Conservation (phyloP, 108 stramenopile genomes). For the Cyclotella atomus region DNA sequence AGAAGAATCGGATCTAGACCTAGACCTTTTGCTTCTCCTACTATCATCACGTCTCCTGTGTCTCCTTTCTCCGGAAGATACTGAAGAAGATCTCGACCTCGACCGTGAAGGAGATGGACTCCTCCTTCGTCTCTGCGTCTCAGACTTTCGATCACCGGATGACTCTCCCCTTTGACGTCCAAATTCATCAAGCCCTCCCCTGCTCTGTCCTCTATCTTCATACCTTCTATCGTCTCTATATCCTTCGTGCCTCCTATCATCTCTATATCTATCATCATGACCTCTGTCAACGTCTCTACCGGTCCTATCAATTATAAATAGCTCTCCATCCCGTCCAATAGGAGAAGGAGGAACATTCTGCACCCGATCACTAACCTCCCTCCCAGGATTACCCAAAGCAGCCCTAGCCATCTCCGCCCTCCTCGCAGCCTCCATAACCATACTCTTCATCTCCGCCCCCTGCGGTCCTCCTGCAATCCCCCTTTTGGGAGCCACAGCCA, state of each 20-base stretch:
- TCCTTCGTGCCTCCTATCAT: no score
- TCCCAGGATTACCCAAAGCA: constrained; percentile 22
- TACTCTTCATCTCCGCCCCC: constrained; percentile 50
- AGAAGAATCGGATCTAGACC: constrained; percentile 4
- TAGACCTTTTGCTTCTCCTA: constrained; percentile 11
- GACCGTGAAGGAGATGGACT: background rate
- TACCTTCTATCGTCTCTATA: background rate
- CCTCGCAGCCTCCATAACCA: constrained; percentile 59
- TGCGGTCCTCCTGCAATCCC: constrained; percentile 9
- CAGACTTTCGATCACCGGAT: background rate
- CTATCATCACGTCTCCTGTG: background rate
- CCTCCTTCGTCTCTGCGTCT: background rate
- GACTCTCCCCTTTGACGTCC: constrained; percentile 27
- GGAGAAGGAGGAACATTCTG: constrained; percentile 12
- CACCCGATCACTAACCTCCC: background rate
- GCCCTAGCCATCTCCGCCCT: constrained; percentile 62
- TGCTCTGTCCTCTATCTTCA: background rate
- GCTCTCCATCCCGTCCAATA: constrained; percentile 13
- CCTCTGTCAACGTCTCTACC: background rate
- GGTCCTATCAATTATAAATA: background rate
- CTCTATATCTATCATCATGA: background rate
- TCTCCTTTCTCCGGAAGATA: background rate
- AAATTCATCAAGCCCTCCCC: constrained; percentile 36
- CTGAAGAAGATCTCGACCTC: constrained; percentile 7
- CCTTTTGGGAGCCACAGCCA: background rate